These are phyloP conservation scores for Stevia rebaudiana DNA, from an alignment of 140 eudicot genomes.

Conservation along the genomic window DNA sequence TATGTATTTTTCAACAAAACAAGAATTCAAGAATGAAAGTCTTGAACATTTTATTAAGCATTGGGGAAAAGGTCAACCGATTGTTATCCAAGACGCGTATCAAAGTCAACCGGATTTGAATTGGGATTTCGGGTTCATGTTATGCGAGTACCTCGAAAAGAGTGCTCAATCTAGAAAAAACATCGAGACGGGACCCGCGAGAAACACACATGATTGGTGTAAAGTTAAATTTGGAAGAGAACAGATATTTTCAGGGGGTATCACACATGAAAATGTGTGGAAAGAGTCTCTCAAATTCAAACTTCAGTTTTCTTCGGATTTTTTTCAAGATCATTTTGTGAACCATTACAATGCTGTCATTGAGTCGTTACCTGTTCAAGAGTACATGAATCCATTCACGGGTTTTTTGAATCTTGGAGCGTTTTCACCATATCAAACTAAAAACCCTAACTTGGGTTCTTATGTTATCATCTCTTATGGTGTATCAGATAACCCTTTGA, in stretches of 20 bases:
- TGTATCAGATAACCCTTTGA: constrained; percentile 48
- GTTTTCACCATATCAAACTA: constrained; percentile 34
- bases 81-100: constrained; percentile 47
- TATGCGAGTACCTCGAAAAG: constrained; percentile 48
- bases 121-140: constrained; percentile 66
- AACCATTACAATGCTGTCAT: neutral
- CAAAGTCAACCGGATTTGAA: constrained; percentile 28
- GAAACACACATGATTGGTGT: constrained; percentile 50
- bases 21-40: constrained; percentile 33
- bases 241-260: constrained; percentile 42
- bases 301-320: constrained; percentile 43
- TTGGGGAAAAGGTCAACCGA: constrained; percentile 68
- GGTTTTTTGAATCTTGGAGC: constrained; percentile 51
- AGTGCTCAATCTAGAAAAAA: constrained; percentile 22
- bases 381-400: constrained; percentile 48
- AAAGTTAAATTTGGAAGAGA: constrained; percentile 43
- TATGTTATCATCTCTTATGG: constrained; percentile 52
- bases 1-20: constrained; percentile 44
- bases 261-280: constrained; percentile 38
- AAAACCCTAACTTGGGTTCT: constrained; percentile 50
- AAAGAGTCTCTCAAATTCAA: constrained; percentile 42
- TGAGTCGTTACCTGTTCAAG: constrained; percentile 18
- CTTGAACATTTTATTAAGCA: constrained; percentile 68
- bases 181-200: constrained; percentile 9
- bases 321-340: constrained; percentile 51